Percentiles rank a stretch among this genome's conserved stretches.
phyloP scores from a whole-genome alignment of 768 basidiomycete species.

The Dentipellis sp. region DNA sequence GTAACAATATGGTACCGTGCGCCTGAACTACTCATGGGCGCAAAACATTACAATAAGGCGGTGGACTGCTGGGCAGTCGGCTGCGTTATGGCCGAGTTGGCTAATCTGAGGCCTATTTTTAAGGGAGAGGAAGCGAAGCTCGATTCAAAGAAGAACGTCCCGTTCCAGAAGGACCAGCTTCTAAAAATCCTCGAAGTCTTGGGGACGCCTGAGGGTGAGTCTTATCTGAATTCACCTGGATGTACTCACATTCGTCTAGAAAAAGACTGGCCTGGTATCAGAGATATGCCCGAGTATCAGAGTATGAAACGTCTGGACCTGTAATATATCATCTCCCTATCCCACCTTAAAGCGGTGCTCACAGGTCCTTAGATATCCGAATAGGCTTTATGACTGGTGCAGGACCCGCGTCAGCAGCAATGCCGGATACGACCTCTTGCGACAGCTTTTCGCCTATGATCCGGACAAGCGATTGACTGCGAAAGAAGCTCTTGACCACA shows the following conservation, averaged over 20 bases:
- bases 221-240: background rate
- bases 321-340: constrained; percentile 26
- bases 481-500: constrained; percentile 72
- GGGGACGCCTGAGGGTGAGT: constrained; percentile 77
- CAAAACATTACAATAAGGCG: constrained; percentile 95
- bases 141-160: constrained; percentile 94
- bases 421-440: constrained; percentile 76
- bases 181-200: constrained; percentile 93
- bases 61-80: constrained; percentile 98
- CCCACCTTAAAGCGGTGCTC: background rate
- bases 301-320: constrained; percentile 72
- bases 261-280: constrained; percentile 79
- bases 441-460: constrained; percentile 81
- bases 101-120: constrained; percentile 92
- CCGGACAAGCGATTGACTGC: constrained; percentile 83
- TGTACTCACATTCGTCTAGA: constrained; percentile 32
- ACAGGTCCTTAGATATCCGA: constrained; percentile 35
- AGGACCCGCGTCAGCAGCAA: constrained; percentile 44
- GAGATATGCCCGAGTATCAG: constrained; percentile 81
- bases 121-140: constrained; percentile 99
- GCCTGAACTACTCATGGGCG: constrained; percentile 91
- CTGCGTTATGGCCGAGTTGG: constrained; percentile 93
- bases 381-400: constrained; percentile 70
- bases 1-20: constrained; percentile 99
- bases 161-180: constrained; percentile 94